Percentiles rank a stretch among this genome's conserved stretches.
Evolutionary conservation across 805 yeast species (phyloP).

Genomic region (Barnettozyma botsteinii): DNA sequence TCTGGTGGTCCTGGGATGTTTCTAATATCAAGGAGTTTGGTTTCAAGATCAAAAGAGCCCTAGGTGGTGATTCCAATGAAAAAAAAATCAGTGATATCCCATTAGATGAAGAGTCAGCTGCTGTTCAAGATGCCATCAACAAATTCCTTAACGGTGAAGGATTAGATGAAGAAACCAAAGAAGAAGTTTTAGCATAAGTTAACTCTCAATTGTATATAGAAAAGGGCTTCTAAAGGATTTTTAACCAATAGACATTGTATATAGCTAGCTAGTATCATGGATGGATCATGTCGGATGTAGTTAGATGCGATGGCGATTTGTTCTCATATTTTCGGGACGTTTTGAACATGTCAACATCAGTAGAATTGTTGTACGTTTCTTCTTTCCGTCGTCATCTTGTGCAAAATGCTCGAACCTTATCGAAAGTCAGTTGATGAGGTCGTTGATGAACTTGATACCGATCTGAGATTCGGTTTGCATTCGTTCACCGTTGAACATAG

Average conservation of each 20-base stretch:
- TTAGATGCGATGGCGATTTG: neutral
- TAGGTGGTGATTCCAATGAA: slow-evolving; percentile 67
- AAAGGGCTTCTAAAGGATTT: too few relatives aligned
- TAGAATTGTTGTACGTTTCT: too few relatives aligned
- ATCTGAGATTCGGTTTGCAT: slow-evolving; percentile 14
- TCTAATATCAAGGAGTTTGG: slow-evolving; percentile 67
- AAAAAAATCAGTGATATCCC: slow-evolving; percentile 38
- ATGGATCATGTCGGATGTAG: neutral
- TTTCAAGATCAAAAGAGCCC: slow-evolving; percentile 49
- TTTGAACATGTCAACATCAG: too few relatives aligned
- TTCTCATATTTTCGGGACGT: neutral
- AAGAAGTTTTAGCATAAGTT: neutral
- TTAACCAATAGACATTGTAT: too few relatives aligned
- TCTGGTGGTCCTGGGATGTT: slow-evolving; percentile 77
- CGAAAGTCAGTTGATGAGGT: slow-evolving; percentile 9
- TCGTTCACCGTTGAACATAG: slow-evolving; percentile 12
- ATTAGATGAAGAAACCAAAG: slow-evolving; percentile 6
- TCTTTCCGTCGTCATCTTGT: neutral
- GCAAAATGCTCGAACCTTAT: slow-evolving; percentile 10
- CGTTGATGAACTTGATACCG: slow-evolving; percentile 12
- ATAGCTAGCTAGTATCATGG: too few relatives aligned
- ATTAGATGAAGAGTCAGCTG: slow-evolving; percentile 53
- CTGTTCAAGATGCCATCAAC: slow-evolving; percentile 50
- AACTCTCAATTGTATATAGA: neutral
- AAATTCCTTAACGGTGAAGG: slow-evolving; percentile 42